phyloP scores from a whole-genome alignment of 345 rosid genomes.

The Salix koriyanagi region DNA sequence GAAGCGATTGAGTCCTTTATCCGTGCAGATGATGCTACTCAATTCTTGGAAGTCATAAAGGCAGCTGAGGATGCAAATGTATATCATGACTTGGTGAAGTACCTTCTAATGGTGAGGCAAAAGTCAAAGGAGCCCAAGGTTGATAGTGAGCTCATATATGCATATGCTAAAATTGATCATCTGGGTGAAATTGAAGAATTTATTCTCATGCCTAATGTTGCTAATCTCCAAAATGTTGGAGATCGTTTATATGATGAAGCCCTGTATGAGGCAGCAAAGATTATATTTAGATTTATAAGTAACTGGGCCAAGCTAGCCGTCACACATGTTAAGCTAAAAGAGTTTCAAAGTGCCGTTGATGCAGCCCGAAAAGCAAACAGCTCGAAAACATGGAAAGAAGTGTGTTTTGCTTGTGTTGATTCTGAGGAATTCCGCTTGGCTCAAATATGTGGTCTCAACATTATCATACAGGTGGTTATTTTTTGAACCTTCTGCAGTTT shows the following conservation, averaged over 20 bases:
- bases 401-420: conserved; percentile 94
- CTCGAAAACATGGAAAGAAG: conserved; percentile 97
- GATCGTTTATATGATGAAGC: conserved; percentile 85
- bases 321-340: conserved; percentile 82
- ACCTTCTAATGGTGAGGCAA: conserved; percentile 95
- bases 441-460: conserved; percentile 90
- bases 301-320: conserved; percentile 97
- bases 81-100: conserved; percentile 83
- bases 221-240: conserved; percentile 85
- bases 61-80: conserved; percentile 68
- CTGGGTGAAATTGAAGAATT: conserved; percentile 82
- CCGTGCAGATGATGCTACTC: conserved; percentile 85
- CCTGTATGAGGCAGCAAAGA: conserved; percentile 90
- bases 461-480: conserved; percentile 68
- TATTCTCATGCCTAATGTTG: conserved; percentile 95
- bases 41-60: conserved; percentile 69
- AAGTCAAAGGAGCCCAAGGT: conserved; percentile 94
- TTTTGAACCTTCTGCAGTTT: background rate
- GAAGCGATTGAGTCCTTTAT: conserved; percentile 95
- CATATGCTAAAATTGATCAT: conserved; percentile 87
- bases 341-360: conserved; percentile 96
- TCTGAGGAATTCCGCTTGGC: conserved; percentile 93
- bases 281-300: conserved; percentile 80
- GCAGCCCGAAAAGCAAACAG: conserved; percentile 98
- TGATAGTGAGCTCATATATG: conserved; percentile 78